Percentiles rank a stretch among this genome's conserved stretches.
Conservation (phyloP, 2,329 filamentous ascomycete species). For the Tympanopsis confertula region DNA sequence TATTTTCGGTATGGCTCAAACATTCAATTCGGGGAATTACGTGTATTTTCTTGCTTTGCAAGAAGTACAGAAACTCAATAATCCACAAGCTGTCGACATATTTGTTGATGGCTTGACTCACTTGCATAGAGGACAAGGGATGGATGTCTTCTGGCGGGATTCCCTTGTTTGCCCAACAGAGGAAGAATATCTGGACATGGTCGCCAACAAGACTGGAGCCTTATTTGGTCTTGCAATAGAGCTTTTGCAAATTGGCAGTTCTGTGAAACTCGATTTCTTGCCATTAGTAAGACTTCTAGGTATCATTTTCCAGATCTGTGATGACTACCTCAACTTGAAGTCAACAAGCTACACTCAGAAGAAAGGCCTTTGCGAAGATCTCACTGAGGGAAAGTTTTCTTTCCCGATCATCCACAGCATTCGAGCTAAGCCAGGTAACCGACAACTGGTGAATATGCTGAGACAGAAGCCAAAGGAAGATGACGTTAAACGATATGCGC, state of each 20-base stretch:
- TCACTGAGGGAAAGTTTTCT: conserved; percentile 28
- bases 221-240: conserved; percentile 8
- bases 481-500: conserved; percentile 53
- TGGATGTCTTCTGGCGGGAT: conserved; percentile 14
- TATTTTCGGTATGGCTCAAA: conserved; percentile 20
- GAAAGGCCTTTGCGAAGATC: conserved; percentile 27
- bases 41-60: conserved; percentile 12
- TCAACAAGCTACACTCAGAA: conserved; percentile 15
- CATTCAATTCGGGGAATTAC: conserved; percentile 22
- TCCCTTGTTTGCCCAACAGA: conserved; percentile 8
- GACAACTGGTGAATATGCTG: conserved; percentile 51
- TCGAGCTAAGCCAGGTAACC: conserved; percentile 31
- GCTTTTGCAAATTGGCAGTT: background rate
- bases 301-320: conserved; percentile 16
- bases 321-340: conserved; percentile 18
- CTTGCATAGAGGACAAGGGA: conserved; percentile 11
- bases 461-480: conserved; percentile 53
- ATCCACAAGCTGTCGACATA: conserved; percentile 8
- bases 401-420: conserved; percentile 16
- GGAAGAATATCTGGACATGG: conserved; percentile 15
- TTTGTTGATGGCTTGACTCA: conserved; percentile 5
- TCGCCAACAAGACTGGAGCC: conserved; percentile 11
- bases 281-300: background rate
- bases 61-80: conserved; percentile 6
- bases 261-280: background rate